Evolutionary conservation across 768 basidiomycete species (phyloP), one percentile per base, ranked within the genome.

Genomic region (Hemileccinum rubropunctum): DNA sequence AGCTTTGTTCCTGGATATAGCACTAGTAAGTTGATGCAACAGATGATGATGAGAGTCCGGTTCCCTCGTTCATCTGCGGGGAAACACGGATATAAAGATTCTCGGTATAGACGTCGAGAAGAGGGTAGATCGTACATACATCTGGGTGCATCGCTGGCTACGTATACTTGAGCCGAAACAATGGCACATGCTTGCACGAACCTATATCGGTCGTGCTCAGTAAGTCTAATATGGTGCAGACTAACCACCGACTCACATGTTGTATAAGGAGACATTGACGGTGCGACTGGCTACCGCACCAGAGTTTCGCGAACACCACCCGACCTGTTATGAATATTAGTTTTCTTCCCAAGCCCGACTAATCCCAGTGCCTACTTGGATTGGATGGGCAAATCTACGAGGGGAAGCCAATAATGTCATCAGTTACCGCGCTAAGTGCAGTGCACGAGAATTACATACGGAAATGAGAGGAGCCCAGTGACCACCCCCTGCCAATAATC

Each of bases 281-380:
- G 81, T 82, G 12, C 81, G 71, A 50, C 78, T 79, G 7, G 81
- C 79, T 11, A 83, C 82, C 2, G 74, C 79, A 27, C 81, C 81
- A 0, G 80, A 71, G 50, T 83, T 83, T 26, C 80, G 75, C 13
- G 81, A 82, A 55, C 78, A 79, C 81, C 79, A 83, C 18, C 65
- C 79, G 9, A 81, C 77, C 68, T 71, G 34, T 46, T 8, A 44
- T 14, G 6, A 30, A 11, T 8, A 0, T 40, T 12, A 47, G 28
- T 9, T 20, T 9, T 32, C n/a, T 17, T 32, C 21, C 6, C 6
- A 15, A 14, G 4, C 13, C 18, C 1, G 20, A 12, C 27, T 13
- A 11, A 23, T 21, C 8, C 6, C 1, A 12, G 9, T 26, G 15
- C 44, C n/a, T 56, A 66, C 70, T 65, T 80, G 76, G 34, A 80